Conservation (phyloP, 768 basidiomycete genomes). For the Auriscalpium vulgare region DNA sequence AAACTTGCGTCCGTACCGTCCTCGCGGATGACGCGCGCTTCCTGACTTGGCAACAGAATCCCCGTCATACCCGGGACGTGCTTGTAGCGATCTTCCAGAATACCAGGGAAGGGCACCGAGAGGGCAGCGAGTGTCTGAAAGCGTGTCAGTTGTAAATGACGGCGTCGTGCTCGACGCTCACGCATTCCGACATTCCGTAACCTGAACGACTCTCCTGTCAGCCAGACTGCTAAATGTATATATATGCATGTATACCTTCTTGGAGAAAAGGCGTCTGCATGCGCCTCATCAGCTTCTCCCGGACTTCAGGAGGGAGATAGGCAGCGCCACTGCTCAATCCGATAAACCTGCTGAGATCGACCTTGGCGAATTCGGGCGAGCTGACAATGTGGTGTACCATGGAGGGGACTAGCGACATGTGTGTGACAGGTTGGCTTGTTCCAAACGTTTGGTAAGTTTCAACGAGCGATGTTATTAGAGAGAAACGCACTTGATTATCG, state of each 20-base stretch:
- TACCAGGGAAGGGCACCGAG: conserved; percentile 1
- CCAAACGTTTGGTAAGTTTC: conserved; percentile 25
- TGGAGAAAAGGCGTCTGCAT: no score
- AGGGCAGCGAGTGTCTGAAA: conserved; percentile 4
- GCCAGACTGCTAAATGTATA: no score
- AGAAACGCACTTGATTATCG: conserved; percentile 49
- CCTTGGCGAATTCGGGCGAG: conserved; percentile 35
- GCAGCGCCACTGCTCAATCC: conserved; percentile 50
- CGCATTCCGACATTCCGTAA: conserved; percentile 69
- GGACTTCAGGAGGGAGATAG: conserved; percentile 53
- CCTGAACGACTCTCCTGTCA: conserved; percentile 27
- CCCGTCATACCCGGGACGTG: conserved; percentile 40
- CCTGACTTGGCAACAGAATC: conserved; percentile 53
- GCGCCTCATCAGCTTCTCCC: conserved; percentile 28
- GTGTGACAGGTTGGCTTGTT: conserved; percentile 25
- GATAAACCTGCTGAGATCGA: conserved; percentile 46
- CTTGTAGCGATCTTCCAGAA: conserved; percentile 2
- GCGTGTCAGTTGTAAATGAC: not conserved
- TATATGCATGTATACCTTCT: no score
- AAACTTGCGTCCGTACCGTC: conserved; percentile 46
- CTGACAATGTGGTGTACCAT: conserved; percentile 57
- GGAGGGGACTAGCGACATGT: conserved; percentile 50
- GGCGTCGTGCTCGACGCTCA: conserved; percentile 24
- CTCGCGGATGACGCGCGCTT: conserved; percentile 52
- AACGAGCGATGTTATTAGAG: not conserved